phyloP scores from a whole-genome alignment of 345 rosid species.

The Lepidium africanum region DNA sequence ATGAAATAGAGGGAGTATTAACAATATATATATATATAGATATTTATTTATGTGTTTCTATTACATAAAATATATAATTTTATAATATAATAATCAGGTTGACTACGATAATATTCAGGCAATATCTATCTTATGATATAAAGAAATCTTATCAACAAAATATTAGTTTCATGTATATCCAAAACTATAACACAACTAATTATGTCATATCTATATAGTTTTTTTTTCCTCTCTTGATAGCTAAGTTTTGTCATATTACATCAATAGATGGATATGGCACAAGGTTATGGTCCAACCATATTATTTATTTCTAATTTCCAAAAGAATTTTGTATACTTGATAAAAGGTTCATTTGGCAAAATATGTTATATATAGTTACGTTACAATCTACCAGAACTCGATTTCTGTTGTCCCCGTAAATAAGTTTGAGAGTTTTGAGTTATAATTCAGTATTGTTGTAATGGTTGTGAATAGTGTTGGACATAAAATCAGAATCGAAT shows the following conservation, averaged over 20 bases:
- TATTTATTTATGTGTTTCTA: not conserved
- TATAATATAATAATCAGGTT: not conserved
- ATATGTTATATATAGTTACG: not conserved
- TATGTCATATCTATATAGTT: not conserved
- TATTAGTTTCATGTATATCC: not conserved
- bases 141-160: not conserved
- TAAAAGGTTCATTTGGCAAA: not conserved
- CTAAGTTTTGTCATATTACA: conserved; percentile 13
- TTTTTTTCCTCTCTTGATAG: not conserved
- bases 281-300: conserved; percentile 11
- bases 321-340: not conserved
- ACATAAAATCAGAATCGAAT: too few species aligned
- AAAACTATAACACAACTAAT: not conserved
- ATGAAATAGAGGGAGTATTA: too few species aligned
- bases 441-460: too few species aligned
- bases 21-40: not conserved
- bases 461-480: too few species aligned
- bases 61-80: not conserved
- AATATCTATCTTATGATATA: not conserved
- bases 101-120: not conserved
- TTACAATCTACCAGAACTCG: too few species aligned
- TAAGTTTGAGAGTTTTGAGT: too few species aligned
- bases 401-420: too few species aligned
- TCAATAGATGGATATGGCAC: not conserved
- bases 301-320: not conserved